Base-by-base conservation (phyloP, 257 asterid species). In the Lavandula angustifolia region DNA sequence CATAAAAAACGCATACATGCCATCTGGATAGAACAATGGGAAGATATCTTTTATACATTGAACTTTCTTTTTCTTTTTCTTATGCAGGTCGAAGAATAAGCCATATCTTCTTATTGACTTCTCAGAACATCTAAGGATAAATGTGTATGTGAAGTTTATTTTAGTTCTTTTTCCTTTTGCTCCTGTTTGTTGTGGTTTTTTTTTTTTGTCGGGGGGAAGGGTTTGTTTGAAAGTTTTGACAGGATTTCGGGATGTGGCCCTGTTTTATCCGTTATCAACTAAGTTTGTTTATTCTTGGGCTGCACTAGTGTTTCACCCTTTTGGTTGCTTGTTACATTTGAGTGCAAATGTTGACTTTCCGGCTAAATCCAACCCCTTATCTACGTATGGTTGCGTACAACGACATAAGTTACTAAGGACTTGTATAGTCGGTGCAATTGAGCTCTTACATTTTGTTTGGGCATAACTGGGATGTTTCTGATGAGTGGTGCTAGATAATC, bases 41-140 rank as follows among this genome's bases (percentile, higher is more conserved):
- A 60, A 6, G 17, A 52, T 54, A 53, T 63, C 62, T n/a, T 57
- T 9, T 43, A 60, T 29, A n/a, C n/a, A 9, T 35, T 31, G 46
- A 58, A 9, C 44, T 67, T 64, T 50, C 17, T 66, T 34, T 77
- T 35, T 6, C 17, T 35, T 40, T 66, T 69, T 4, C 6, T 77
- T 78, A 72, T 72, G 82, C 89, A 88, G 96, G 95, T 77, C 67
- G 57, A 71, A 73, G 5, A 80, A 76, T 59, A 88, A 88, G 83
- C 96, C 96, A 49, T 84, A 60, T 79, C 95, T 88, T 72, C 96
- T 88, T 47, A 88, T 88, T 73, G 96, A 88, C 78, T 88, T 88
- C 79, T 88, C 96, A 16, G 96, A 88, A 79, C 67, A 84, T 67
- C 83, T 88, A 68, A 68, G 90, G 80, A 73, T 86, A 73, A 88